Conservation (phyloP, 2,329 filamentous ascomycete genomes). For the Dothidotthia symphoricarpi region DNA sequence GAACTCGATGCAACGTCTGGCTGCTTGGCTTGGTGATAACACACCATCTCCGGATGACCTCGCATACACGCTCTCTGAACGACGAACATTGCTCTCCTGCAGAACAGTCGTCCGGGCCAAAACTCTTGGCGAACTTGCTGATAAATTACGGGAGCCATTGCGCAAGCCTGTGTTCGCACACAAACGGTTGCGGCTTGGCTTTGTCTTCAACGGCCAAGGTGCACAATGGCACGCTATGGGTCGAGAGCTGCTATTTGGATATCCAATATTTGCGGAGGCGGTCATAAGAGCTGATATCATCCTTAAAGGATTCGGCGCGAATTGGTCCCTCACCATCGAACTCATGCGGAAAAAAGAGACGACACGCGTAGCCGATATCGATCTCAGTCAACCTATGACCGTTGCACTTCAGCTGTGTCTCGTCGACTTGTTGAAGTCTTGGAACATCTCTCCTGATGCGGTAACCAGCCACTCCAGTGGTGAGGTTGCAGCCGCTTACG, state of each 20-base stretch:
- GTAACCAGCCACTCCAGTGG: constrained; percentile 22
- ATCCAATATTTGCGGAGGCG: constrained; percentile 7
- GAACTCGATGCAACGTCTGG: no score
- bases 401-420: constrained; percentile 20
- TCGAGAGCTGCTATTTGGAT: constrained; percentile 1
- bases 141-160: no score
- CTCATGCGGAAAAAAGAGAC: constrained; percentile 3
- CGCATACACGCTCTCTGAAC: constrained; percentile 8
- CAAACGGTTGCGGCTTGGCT: neutral
- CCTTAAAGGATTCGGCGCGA: constrained; percentile 7
- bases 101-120: constrained; percentile 3
- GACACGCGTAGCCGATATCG: neutral
- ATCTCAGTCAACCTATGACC: constrained; percentile 10
- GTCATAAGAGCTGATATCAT: constrained; percentile 1
- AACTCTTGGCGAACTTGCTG: neutral
- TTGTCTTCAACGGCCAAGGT: constrained; percentile 40
- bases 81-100: constrained; percentile 6
- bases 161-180: neutral
- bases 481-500: constrained; percentile 24
- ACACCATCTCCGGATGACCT: constrained; percentile 5
- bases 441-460: constrained; percentile 10
- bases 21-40: neutral
- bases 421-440: constrained; percentile 11
- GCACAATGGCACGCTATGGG: constrained; percentile 28
- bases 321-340: constrained; percentile 10